Base-by-base conservation (phyloP, 2,329 filamentous ascomycete genomes). In the Daldinia eschscholtzii region DNA sequence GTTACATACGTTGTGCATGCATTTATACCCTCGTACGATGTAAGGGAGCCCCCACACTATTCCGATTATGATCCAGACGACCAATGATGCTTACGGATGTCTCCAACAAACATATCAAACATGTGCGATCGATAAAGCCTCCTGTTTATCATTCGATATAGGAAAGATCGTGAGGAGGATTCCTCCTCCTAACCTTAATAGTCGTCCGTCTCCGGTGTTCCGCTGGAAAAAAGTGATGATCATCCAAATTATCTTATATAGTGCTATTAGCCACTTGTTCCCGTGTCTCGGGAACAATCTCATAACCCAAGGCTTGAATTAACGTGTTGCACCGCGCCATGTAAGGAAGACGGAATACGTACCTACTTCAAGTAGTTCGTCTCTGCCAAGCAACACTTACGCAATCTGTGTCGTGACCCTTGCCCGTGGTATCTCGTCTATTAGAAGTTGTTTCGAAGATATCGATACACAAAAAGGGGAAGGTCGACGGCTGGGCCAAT, bases 401-500 rank as follows among this genome's bases (percentile, higher is more conserved):
- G 63, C 68, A 71, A 68, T 57, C 62, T 42, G 56, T 53, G n/a
- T 46, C 59, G 56, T 52, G 48, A 62, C 35, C 61, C 65, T 61
- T 65, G 59, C 60, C 46, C n/a, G 48, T 59, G 50, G 33, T 35
- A 57, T 56, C 44, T 57, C 30, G 30, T 39, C 28, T 58, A n/a
- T 62, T n/a, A 42, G 23, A n/a, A 48, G 18, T 50, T 50, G 67
- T 61, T 64, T 59, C 58, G 35, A 70, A 68, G 61, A 59, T 63
- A 70, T 68, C 62, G 58, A 70, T 53, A 23, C 41, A 46, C 68
- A 39, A 53, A 71, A 71, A 63, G 60, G 65, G 68, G 68, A 61
- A 64, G 60, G 58, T 64, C 39, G 18, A 6, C 35, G 39, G 37
- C 12, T 33, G 46, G 35, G 10, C 67, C 68, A 71, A 71, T 71